Evolutionary conservation across 257 asterid species (phyloP).

Genomic region (Gynochthodes officinalis): DNA sequence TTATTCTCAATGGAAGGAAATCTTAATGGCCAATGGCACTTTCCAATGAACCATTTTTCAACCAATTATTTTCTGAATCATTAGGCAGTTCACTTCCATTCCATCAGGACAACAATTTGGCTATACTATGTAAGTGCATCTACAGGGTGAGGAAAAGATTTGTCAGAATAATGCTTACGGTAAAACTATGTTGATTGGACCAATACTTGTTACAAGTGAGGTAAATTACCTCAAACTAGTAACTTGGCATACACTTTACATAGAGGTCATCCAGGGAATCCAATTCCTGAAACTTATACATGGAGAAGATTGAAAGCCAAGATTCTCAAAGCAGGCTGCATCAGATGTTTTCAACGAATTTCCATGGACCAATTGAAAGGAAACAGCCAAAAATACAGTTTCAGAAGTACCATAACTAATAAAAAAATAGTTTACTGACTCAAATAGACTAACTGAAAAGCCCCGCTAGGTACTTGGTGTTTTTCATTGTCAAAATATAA

Average conservation of each 20-base stretch:
- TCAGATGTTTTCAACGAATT: neutral
- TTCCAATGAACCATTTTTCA: neutral
- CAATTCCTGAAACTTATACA: neutral
- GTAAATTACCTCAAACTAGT: neutral
- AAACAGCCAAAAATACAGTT: neutral
- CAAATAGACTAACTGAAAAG: neutral
- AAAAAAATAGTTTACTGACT: neutral
- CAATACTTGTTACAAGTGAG: neutral
- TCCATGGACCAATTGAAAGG: neutral
- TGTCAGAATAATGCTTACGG: neutral
- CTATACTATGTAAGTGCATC: neutral
- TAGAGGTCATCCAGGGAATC: neutral
- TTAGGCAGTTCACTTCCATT: neutral
- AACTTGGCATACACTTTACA: neutral
- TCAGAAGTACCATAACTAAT: neutral
- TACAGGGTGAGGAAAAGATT: neutral
- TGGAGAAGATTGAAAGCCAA: neutral
- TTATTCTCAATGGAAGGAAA: neutral
- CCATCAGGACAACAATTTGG: neutral
- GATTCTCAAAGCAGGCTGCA: neutral
- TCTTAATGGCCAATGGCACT: neutral
- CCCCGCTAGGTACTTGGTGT: neutral
- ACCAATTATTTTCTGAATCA: neutral
- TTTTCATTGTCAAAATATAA: neutral
- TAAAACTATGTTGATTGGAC: neutral